A percentile compares a stretch with the other conserved stretches of the same genome.
phyloP scores from a whole-genome alignment of 371 early-diverging fungal species.

The Cokeromyces recurvatus region DNA sequence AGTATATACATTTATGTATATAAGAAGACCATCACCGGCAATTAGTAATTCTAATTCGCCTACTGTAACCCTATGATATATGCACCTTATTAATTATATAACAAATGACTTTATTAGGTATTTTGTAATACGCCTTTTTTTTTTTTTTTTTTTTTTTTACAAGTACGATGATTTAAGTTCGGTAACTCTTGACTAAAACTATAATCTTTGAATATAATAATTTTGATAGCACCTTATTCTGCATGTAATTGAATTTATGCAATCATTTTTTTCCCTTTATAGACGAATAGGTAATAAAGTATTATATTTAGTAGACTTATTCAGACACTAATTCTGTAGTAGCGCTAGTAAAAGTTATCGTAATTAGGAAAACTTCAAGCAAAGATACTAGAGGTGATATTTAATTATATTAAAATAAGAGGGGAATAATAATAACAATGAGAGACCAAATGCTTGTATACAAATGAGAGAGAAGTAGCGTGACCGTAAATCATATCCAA shows the following conservation, averaged over 20 bases:
- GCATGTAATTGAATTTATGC: conserved; percentile 56
- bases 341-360: conserved; percentile 50
- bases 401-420: conserved; percentile 7
- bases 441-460: too few species aligned
- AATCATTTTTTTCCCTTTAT: conserved; percentile 38
- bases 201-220: conserved; percentile 62
- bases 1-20: too few species aligned
- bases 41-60: conserved; percentile 61
- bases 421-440: not conserved
- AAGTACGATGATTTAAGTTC: conserved; percentile 30
- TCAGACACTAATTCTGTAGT: conserved; percentile 64
- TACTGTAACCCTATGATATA: conserved; percentile 40
- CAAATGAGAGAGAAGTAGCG: conserved; percentile 13
- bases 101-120: conserved; percentile 2
- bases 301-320: conserved; percentile 62
- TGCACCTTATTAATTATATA: too few species aligned
- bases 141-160: conserved; percentile 21
- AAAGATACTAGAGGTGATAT: conserved; percentile 31
- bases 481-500: conserved; percentile 10
- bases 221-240: conserved; percentile 45
- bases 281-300: conserved; percentile 58
- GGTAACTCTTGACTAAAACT: conserved; percentile 62
- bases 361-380: conserved; percentile 51
- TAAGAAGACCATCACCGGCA: conserved; percentile 68
- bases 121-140: conserved; percentile 16